Evolutionary conservation across 2,329 filamentous ascomycete genomes (phyloP).

Genomic region (Myriosclerotinia curreyana): DNA sequence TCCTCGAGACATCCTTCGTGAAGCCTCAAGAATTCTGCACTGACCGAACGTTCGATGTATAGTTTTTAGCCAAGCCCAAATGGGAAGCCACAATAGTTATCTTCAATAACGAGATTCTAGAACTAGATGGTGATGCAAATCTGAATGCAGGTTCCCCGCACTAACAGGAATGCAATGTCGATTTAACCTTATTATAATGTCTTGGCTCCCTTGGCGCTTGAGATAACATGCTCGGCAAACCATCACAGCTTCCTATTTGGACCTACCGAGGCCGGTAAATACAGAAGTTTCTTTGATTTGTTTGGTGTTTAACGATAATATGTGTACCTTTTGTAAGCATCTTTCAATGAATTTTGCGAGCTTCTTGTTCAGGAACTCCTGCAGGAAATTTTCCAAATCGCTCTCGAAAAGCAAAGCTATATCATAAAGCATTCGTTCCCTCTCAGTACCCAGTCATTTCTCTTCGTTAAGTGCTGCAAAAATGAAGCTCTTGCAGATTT

Average conservation of each 20-base stretch:
- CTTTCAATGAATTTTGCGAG: neutral
- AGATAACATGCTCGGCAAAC: conserved; percentile 21
- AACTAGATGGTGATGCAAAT: neutral
- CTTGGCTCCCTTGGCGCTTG: conserved; percentile 17
- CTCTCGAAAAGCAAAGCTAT: neutral
- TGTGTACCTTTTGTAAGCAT: neutral
- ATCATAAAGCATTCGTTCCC: neutral
- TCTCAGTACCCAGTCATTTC: neutral
- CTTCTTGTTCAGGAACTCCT: conserved; percentile 18
- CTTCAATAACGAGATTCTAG: neutral
- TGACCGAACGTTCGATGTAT: neutral
- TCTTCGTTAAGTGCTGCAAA: neutral
- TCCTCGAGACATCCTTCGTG: neutral
- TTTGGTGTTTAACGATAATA: conserved; percentile 4
- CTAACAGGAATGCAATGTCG: conserved; percentile 13
- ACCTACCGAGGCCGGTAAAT: conserved; percentile 4
- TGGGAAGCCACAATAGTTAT: neutral
- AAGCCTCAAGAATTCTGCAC: neutral
- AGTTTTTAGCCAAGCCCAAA: neutral
- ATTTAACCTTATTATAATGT: conserved; percentile 17
- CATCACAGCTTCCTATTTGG: conserved; percentile 13
- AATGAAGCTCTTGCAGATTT: conserved; percentile 14
- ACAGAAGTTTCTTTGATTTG: conserved; percentile 4
- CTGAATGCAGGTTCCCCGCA: neutral
- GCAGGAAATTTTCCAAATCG: neutral